Evolutionary conservation across 2,329 filamentous ascomycete species (phyloP).

Genomic region (Colletotrichum liriopes): DNA sequence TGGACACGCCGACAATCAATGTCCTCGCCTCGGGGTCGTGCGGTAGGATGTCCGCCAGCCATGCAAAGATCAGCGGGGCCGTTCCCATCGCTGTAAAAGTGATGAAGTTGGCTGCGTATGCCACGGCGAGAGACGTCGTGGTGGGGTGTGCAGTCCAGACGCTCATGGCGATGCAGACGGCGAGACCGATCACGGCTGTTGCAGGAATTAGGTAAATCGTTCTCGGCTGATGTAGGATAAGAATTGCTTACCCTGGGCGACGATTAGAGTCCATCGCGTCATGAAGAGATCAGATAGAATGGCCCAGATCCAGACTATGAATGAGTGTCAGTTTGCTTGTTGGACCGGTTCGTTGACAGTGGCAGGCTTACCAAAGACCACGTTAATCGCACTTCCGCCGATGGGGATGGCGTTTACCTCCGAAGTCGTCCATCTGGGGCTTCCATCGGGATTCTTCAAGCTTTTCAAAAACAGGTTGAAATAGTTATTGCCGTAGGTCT

Average conservation of each 20-base stretch:
- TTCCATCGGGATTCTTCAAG: slow-evolving; percentile 43
- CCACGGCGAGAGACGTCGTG: slow-evolving; percentile 59
- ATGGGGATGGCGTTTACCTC: slow-evolving; percentile 39
- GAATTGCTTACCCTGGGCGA: slow-evolving; percentile 56
- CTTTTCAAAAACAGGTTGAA: slow-evolving; percentile 36
- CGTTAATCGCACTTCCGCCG: slow-evolving; percentile 38
- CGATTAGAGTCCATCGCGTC: slow-evolving; percentile 66
- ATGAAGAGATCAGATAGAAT: slow-evolving; percentile 65
- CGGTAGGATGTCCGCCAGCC: slow-evolving; percentile 64
- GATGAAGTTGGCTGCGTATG: slow-evolving; percentile 68
- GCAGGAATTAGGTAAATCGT: background rate
- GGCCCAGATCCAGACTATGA: slow-evolving; percentile 67
- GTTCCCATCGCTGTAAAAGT: slow-evolving; percentile 64
- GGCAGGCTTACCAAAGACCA: slow-evolving; percentile 40
- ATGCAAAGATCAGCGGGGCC: slow-evolving; percentile 67
- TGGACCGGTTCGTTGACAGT: too few species aligned
- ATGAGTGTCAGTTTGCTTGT: slow-evolving; percentile 2
- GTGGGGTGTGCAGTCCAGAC: slow-evolving; percentile 65
- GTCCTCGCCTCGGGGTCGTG: slow-evolving; percentile 66
- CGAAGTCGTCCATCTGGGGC: slow-evolving; percentile 31
- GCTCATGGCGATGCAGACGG: slow-evolving; percentile 67
- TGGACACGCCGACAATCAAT: slow-evolving; percentile 64
- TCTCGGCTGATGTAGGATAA: background rate
- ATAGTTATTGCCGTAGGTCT: slow-evolving; percentile 38
- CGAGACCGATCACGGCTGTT: slow-evolving; percentile 59